Base-by-base conservation (phyloP, 768 basidiomycete species). In the Strobilomyces echinocephalus region DNA sequence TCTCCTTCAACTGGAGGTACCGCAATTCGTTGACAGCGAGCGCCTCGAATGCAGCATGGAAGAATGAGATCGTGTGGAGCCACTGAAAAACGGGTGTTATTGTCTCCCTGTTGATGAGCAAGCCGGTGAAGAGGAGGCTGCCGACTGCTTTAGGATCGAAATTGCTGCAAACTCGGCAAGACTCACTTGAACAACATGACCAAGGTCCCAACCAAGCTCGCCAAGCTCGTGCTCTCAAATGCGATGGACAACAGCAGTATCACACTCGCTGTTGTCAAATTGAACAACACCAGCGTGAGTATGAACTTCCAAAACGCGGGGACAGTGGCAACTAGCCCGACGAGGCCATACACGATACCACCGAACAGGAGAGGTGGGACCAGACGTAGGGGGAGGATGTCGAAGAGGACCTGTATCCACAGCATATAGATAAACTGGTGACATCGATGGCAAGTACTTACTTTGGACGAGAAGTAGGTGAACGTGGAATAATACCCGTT, bases 101-200 rank as follows among this genome's bases (percentile, higher is more conserved):
- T 26, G 87, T 87, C 55, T 94, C 89, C 45, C 93, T 85, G 71
- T 98, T 99, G 73, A 99, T 93, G 56, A 98, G 76, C 52, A 98
- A 73, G 5, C 97, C 97, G 7, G 95, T 95, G 71, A 98, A 99
- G 54, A 98, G 76, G 51, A 99, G 76, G 68, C 95, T 98, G 63
- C 11, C 39, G 28, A 46, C 33, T 6, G 46, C 42, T 21, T 60
- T 42, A 58, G 47, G 9, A 55, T 42, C 42, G 15, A 38, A 26
- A n/a, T 46, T 57, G 46, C 16, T 49, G 55, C 50, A 26, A 28
- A 35, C 20, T 53, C 18, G 21, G 16, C 5, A 53, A 42, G 0
- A 78, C 92, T 66, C 60, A 97, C 95, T 99, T 99, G 83, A 95
- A 97, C 49, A 99, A 77, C 95, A 99, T 97, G 61, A 97, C 81